A percentile compares a stretch with the other conserved stretches of the same genome.
phyloP scores from a whole-genome alignment of 2,329 filamentous ascomycete species.

The Penicillium sp. region DNA sequence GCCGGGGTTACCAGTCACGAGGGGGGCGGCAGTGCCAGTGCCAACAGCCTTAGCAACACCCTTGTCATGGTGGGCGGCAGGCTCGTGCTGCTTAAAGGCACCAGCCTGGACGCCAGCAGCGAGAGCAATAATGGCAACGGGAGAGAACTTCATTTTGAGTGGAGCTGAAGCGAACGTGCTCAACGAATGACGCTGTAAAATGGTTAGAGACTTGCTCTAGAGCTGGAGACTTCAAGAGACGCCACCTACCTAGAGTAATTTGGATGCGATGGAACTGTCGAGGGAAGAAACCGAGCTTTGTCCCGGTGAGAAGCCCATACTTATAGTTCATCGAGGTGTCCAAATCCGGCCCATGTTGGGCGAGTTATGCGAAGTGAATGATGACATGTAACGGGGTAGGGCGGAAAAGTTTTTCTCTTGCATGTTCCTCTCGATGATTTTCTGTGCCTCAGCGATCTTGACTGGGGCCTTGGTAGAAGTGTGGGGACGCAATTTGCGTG shows the following conservation, averaged over 20 bases:
- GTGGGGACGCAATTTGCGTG: slow-evolving; percentile 5
- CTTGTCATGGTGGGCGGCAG: slow-evolving; percentile 8
- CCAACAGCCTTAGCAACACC: background rate
- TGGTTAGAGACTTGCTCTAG: slow-evolving; percentile 2
- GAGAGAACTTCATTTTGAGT: slow-evolving; percentile 30
- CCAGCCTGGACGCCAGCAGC: slow-evolving; percentile 15
- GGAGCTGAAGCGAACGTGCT: slow-evolving; percentile 15
- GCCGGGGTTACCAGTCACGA: slow-evolving; percentile 11
- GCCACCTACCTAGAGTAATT: slow-evolving; percentile 9
- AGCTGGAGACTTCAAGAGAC: too few species aligned
- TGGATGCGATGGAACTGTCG: slow-evolving; percentile 8
- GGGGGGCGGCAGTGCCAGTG: slow-evolving; percentile 13
- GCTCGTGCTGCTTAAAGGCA: slow-evolving; percentile 11
- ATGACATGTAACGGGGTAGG: slow-evolving; percentile 14
- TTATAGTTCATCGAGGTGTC: slow-evolving; percentile 19
- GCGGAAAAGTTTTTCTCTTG: slow-evolving; percentile 5
- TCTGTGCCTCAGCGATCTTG: slow-evolving; percentile 12
- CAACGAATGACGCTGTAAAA: slow-evolving; percentile 18
- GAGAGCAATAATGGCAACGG: slow-evolving; percentile 18
- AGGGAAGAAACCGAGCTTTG: background rate
- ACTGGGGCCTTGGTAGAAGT: slow-evolving; percentile 8
- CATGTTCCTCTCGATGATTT: slow-evolving; percentile 11
- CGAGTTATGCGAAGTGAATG: slow-evolving; percentile 8
- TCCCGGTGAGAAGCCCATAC: slow-evolving; percentile 4
- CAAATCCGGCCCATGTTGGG: slow-evolving; percentile 17